phyloP scores from a whole-genome alignment of 2,329 filamentous ascomycete genomes.

The Hymenoscyphus repandus region DNA sequence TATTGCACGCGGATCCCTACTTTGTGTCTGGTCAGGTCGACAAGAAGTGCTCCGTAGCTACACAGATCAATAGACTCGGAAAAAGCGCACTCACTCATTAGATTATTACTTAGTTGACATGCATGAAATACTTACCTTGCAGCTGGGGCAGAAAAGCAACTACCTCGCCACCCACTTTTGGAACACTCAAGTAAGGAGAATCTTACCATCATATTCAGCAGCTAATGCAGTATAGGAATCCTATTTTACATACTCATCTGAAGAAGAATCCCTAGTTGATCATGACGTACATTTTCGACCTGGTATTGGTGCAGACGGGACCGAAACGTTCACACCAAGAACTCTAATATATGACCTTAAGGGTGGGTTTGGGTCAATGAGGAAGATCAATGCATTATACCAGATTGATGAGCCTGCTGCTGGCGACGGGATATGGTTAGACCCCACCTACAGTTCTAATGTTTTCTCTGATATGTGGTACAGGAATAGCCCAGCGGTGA shows the following conservation, averaged over 20 bases:
- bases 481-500: slow-evolving; percentile 61
- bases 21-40: background rate
- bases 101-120: slow-evolving; percentile 41
- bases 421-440: slow-evolving; percentile 36
- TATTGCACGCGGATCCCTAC: no score
- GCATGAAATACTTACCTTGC: slow-evolving; percentile 92
- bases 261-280: slow-evolving; percentile 63
- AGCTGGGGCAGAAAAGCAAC: slow-evolving; percentile 89
- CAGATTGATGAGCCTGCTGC: slow-evolving; percentile 32
- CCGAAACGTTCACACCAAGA: slow-evolving; percentile 87
- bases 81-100: background rate
- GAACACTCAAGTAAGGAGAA: slow-evolving; percentile 71
- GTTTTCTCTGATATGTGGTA: slow-evolving; percentile 5
- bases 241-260: slow-evolving; percentile 82
- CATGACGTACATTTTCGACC: slow-evolving; percentile 87
- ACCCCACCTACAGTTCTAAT: slow-evolving; percentile 1
- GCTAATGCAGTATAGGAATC: slow-evolving; percentile 63
- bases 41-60: background rate
- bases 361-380: slow-evolving; percentile 82
- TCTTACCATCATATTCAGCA: background rate
- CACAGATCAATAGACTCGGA: background rate
- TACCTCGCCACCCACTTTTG: slow-evolving; percentile 95
- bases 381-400: slow-evolving; percentile 85
- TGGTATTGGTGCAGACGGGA: slow-evolving; percentile 74
- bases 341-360: slow-evolving; percentile 94